Evolutionary conservation across 2,329 filamentous ascomycete species (phyloP).

Genomic region (Pseudopyrenochaeta lycopersici): DNA sequence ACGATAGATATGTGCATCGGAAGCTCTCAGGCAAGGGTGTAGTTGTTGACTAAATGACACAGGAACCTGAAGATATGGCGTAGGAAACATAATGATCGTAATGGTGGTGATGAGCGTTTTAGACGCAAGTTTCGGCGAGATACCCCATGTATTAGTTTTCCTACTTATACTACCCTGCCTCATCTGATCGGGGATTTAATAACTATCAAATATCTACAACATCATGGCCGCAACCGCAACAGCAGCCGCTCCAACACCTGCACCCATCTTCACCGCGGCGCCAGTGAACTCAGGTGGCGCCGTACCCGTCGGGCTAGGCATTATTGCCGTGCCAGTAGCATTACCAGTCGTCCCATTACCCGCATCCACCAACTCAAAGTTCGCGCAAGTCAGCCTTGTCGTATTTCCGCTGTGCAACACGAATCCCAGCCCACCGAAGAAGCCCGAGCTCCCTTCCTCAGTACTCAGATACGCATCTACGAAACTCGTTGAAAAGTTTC

Average conservation of each 20-base stretch:
- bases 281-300: conserved; percentile 23
- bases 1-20: conserved; percentile 8
- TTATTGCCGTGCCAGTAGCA: not conserved
- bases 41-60: conserved; percentile 17
- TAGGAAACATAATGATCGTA: not conserved
- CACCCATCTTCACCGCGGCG: conserved; percentile 10
- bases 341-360: conserved; percentile 16
- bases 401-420: conserved; percentile 62
- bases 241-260: conserved; percentile 11
- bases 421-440: conserved; percentile 61
- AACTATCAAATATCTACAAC: conserved; percentile 8
- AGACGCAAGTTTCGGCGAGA: too few relatives aligned
- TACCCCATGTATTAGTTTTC: too few relatives aligned
- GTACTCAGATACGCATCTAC: conserved; percentile 60
- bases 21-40: conserved; percentile 26
- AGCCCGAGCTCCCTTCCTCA: conserved; percentile 49
- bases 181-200: too few relatives aligned
- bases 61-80: not conserved
- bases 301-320: conserved; percentile 17
- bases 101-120: not conserved
- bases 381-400: conserved; percentile 63
- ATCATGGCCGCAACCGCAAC: conserved; percentile 21
- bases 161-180: too few relatives aligned
- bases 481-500: conserved; percentile 46
- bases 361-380: conserved; percentile 50